Evolutionary conservation across 2,329 filamentous ascomycete species (phyloP).

Genomic region (Coniochaeta sp.): DNA sequence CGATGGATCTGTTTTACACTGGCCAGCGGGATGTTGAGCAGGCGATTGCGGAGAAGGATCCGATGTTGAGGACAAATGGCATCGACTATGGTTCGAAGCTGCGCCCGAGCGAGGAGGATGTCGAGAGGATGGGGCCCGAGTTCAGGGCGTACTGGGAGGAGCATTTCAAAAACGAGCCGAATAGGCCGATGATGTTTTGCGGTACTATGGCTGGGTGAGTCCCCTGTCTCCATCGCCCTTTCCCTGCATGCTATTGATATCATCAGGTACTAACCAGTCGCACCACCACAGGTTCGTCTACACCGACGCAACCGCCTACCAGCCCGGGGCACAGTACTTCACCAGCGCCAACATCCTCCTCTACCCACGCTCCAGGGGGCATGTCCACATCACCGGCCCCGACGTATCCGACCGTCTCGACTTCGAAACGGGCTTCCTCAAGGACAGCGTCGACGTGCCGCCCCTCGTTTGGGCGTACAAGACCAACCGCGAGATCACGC

Average conservation of each 20-base stretch:
- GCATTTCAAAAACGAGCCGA: slow-evolving; percentile 31
- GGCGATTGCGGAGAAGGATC: slow-evolving; percentile 15
- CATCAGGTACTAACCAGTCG: slow-evolving; percentile 26
- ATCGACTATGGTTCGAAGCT: slow-evolving; percentile 47
- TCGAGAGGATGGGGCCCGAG: slow-evolving; percentile 39
- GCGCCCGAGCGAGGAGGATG: slow-evolving; percentile 43
- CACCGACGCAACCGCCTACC: slow-evolving; percentile 23
- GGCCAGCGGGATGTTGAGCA: slow-evolving; percentile 13
- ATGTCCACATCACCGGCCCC: slow-evolving; percentile 43
- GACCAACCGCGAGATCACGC: slow-evolving; percentile 38
- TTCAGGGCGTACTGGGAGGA: slow-evolving; percentile 43
- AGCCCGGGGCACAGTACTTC: slow-evolving; percentile 38
- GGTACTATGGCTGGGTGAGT: slow-evolving; percentile 14
- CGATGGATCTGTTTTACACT: slow-evolving; percentile 23
- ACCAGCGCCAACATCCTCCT: slow-evolving; percentile 33
- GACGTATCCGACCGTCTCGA: slow-evolving; percentile 30
- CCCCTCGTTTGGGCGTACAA: slow-evolving; percentile 42
- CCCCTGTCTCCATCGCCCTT: slow-evolving; percentile 13
- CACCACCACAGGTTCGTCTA: slow-evolving; percentile 23
- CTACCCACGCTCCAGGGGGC: slow-evolving; percentile 42
- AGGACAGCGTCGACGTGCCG: slow-evolving; percentile 40
- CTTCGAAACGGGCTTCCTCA: slow-evolving; percentile 46
- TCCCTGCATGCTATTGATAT: slow-evolving; percentile 10
- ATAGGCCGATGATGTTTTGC: slow-evolving; percentile 12
- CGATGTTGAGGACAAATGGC: slow-evolving; percentile 46